Conservation (phyloP, 345 rosid genomes). For the Eucalyptus coolabah region DNA sequence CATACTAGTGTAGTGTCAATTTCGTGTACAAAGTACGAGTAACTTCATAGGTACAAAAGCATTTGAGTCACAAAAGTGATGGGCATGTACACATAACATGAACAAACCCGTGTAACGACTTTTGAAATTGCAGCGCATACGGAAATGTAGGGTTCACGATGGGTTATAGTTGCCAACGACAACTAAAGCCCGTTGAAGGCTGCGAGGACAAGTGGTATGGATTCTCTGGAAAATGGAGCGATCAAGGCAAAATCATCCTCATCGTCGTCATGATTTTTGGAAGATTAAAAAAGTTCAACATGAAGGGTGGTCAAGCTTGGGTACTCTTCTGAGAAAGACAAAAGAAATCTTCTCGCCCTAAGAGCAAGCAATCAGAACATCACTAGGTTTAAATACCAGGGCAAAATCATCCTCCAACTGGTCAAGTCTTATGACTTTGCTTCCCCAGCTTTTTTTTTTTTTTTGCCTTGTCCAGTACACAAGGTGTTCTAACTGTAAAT, state of each 20-base stretch:
- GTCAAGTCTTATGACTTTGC: neutral
- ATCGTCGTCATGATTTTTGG: slow-evolving; percentile 27
- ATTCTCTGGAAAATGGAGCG: slow-evolving; percentile 27
- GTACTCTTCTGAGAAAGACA: neutral
- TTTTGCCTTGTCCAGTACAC: neutral
- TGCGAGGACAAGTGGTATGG: slow-evolving; percentile 18
- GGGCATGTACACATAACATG: neutral
- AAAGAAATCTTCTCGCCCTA: neutral
- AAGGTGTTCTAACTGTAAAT: neutral
- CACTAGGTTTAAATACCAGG: neutral
- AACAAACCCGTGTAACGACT: neutral
- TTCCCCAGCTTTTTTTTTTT: neutral
- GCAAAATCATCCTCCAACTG: neutral
- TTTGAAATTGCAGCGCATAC: slow-evolving; percentile 11
- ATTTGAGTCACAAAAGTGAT: neutral
- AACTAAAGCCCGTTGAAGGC: neutral
- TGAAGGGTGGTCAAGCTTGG: slow-evolving; percentile 30
- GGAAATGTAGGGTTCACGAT: slow-evolving; percentile 30
- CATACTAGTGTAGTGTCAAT: neutral
- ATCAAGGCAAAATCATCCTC: slow-evolving; percentile 18
- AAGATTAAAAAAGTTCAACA: slow-evolving; percentile 27
- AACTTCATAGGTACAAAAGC: neutral
- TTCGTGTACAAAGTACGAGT: neutral
- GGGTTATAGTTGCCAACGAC: slow-evolving; percentile 25
- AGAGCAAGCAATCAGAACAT: neutral